phyloP scores from a whole-genome alignment of 495 filamentous ascomycete species.

The Penicillium manginii region DNA sequence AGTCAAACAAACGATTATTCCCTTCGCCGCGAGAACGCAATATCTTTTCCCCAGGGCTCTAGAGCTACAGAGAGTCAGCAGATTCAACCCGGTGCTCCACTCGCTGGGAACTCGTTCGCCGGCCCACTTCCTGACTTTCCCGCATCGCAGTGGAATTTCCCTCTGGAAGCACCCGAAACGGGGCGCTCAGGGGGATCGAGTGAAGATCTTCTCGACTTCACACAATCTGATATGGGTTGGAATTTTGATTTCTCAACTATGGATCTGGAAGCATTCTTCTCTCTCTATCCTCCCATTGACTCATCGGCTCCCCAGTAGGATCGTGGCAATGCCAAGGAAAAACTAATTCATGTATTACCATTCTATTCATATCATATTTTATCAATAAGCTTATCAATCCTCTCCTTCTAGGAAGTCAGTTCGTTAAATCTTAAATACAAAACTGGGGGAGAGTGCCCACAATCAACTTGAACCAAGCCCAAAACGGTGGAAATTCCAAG shows the following conservation, averaged over 20 bases:
- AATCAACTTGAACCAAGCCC: too few relatives aligned
- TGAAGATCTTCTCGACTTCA: constrained; percentile 46
- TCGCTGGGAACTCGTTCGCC: not conserved
- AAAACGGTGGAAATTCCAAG: too few relatives aligned
- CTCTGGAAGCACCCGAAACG: constrained; percentile 28
- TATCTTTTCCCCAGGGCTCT: not conserved
- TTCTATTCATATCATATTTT: not conserved
- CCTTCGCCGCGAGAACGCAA: not conserved
- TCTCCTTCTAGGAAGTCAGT: too few relatives aligned
- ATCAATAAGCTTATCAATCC: not conserved
- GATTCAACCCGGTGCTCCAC: constrained; percentile 1
- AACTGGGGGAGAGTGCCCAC: too few relatives aligned
- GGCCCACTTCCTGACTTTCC: constrained; percentile 17
- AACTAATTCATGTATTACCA: not conserved
- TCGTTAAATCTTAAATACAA: too few relatives aligned
- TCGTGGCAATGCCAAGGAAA: not conserved
- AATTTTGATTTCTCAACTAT: constrained; percentile 52
- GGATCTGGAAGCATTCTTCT: constrained; percentile 49
- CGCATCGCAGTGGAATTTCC: constrained; percentile 28
- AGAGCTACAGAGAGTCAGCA: not conserved
- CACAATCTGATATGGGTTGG: constrained; percentile 50
- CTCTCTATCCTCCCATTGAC: constrained; percentile 33
- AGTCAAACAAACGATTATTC: not conserved
- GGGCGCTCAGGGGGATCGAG: constrained; percentile 33
- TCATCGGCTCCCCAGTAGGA: not conserved